A percentile compares a stretch with the other conserved stretches of the same genome.
Conservation (phyloP, 1,139 yeast species). For the Pichia inconspicua region DNA sequence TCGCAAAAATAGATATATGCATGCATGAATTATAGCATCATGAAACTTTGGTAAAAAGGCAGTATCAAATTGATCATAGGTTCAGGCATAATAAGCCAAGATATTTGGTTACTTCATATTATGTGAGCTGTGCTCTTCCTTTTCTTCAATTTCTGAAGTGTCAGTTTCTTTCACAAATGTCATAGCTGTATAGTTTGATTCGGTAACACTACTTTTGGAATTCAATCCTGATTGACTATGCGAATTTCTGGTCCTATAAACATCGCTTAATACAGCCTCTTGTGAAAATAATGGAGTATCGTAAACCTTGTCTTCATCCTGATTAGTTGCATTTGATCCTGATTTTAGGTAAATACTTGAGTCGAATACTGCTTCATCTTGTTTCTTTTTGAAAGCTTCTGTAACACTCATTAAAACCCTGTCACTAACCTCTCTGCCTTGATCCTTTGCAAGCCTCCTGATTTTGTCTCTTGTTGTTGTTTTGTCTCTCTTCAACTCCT, state of each 20-base stretch:
- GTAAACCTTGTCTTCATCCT: conserved; percentile 42
- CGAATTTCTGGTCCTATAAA: conserved; percentile 36
- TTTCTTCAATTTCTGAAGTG: conserved; percentile 11
- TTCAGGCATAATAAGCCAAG: no score
- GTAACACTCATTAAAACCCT: conserved; percentile 48
- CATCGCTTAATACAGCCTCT: conserved; percentile 42
- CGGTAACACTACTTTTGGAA: conserved; percentile 21
- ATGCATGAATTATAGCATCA: no score
- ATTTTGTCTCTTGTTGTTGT: conserved; percentile 41
- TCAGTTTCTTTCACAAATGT: conserved; percentile 40
- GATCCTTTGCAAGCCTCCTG: conserved; percentile 36
- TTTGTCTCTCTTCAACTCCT: conserved; percentile 36
- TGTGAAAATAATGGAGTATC: conserved; percentile 48
- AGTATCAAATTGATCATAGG: no score
- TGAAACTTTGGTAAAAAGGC: no score
- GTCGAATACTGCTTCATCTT: conserved; percentile 42
- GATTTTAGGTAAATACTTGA: conserved; percentile 45
- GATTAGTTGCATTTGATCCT: conserved; percentile 32
- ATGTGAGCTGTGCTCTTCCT: conserved; percentile 4
- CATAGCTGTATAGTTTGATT: conserved; percentile 11
- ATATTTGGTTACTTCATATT: conserved; percentile 14
- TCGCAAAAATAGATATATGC: no score
- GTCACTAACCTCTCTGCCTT: conserved; percentile 47
- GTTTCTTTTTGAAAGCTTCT: conserved; percentile 9
- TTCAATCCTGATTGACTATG: conserved; percentile 14